Evolutionary conservation across 257 asterid genomes (phyloP).

Genomic region (Solanum bukasovii): DNA sequence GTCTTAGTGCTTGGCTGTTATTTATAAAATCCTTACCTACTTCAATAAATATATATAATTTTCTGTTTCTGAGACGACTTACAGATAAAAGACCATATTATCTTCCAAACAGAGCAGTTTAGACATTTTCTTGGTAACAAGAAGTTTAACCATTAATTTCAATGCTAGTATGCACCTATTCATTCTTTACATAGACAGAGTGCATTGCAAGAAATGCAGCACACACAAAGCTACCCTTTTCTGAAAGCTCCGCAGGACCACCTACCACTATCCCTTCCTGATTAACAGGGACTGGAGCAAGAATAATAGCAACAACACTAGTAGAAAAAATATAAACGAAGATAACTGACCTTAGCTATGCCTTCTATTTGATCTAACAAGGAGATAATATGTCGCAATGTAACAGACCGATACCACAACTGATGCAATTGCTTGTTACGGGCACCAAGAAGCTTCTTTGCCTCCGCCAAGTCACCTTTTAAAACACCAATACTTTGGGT

Average conservation of each 20-base stretch:
- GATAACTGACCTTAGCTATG: conserved; percentile 74
- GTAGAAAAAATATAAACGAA: neutral
- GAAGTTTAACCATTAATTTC: neutral
- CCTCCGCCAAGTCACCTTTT: conserved; percentile 74
- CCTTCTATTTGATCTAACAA: conserved; percentile 96
- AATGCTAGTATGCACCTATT: neutral
- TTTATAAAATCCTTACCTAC: neutral
- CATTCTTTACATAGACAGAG: neutral
- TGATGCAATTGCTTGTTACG: conserved; percentile 96
- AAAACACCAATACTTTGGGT: conserved; percentile 75
- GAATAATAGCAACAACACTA: neutral
- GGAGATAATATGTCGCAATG: conserved; percentile 90
- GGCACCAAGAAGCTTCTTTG: conserved; percentile 85
- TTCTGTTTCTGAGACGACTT: neutral
- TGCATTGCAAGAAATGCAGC: neutral
- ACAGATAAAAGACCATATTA: neutral
- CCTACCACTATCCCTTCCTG: neutral
- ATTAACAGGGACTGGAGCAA: neutral
- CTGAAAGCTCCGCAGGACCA: neutral
- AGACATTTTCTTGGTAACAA: neutral
- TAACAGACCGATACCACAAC: conserved; percentile 96
- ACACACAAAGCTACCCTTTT: neutral
- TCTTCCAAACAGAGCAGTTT: neutral
- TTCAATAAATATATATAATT: neutral
- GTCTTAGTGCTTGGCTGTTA: neutral